Evolutionary conservation across 2,329 filamentous ascomycete genomes (phyloP).

Genomic region (Fusarium sulawesiense): DNA sequence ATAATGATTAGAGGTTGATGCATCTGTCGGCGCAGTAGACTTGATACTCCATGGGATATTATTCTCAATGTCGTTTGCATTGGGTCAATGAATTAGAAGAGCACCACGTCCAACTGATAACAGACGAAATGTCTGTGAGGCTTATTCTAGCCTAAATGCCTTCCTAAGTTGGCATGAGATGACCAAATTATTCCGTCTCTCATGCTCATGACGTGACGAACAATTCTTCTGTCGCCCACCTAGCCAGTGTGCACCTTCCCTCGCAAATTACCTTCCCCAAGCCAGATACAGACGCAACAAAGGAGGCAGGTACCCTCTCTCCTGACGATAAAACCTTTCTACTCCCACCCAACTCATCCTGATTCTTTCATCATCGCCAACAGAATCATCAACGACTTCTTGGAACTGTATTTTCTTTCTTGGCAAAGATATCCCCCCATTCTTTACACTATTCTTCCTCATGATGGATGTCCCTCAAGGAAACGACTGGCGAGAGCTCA

Average conservation of each 20-base stretch:
- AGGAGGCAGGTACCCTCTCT: neutral
- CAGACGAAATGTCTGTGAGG: no score
- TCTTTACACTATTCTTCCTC: neutral
- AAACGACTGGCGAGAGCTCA: neutral
- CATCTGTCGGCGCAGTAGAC: neutral
- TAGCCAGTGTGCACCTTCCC: neutral
- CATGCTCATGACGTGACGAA: neutral
- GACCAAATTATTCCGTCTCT: neutral
- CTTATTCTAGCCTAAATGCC: no score
- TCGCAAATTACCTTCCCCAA: neutral
- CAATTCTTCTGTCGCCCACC: neutral
- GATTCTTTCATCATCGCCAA: neutral
- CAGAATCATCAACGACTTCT: neutral
- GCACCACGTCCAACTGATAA: no score
- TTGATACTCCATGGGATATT: neutral
- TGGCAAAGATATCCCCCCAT: neutral
- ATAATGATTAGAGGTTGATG: neutral
- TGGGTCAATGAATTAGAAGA: no score
- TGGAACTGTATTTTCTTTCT: neutral
- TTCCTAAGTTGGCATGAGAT: neutral
- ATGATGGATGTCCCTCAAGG: neutral
- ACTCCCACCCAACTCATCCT: neutral
- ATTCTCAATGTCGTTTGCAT: no score
- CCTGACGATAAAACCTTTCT: neutral
- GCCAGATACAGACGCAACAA: neutral